Base-by-base conservation (phyloP, 192 early-diverging fungal genomes). In the Coemansia sp. region DNA sequence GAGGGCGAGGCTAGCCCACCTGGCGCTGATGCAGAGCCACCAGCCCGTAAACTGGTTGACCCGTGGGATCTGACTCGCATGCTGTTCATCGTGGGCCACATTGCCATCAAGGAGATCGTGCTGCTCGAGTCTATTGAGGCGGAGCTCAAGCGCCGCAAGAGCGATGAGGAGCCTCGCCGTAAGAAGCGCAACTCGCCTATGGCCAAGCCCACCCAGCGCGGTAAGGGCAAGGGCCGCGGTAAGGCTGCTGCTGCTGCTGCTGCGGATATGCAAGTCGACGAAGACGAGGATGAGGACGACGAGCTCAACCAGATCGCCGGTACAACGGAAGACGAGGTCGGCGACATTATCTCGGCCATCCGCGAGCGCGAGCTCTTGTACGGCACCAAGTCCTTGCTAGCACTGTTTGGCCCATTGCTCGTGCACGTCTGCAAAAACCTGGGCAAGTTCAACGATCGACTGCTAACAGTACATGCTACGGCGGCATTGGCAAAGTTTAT, bases 101-200 rank as follows among this genome's bases (percentile, higher is more conserved):
- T 96, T 14, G 96, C 94, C 0, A 91, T 98, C 65, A 95, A 97
- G 79, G 91, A 97, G 67, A 95, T 96, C 70, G 95, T 97, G 33
- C 90, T 97, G 75, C 80, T 99, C 48, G 97, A 99, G 83, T 85
- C 88, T 2, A 88, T 98, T 23, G 97, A 99, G 77, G 83, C 88
- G 16, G 95, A 95, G 39, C 93, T 91, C 84, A 99, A 99, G 78
- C 84, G 93, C 23, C 85, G 90, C 67, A 95, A 75, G 67, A 59
- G 35, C 60, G 67, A 69, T 31, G 76, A 66, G 33, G 71, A 79
- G 68, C 77, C 77, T 10, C 56, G 60, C 57, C 71, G 68, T 67
- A 79, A 79, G 62, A 65, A 66, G 63, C 77, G 77, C 24, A 69
- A 68, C 18, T 63, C 77, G 26, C 66, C 60, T 21, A 70, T 56